Evolutionary conservation across 1,139 yeast genomes (phyloP).

Genomic region (Diutina neorugosa): DNA sequence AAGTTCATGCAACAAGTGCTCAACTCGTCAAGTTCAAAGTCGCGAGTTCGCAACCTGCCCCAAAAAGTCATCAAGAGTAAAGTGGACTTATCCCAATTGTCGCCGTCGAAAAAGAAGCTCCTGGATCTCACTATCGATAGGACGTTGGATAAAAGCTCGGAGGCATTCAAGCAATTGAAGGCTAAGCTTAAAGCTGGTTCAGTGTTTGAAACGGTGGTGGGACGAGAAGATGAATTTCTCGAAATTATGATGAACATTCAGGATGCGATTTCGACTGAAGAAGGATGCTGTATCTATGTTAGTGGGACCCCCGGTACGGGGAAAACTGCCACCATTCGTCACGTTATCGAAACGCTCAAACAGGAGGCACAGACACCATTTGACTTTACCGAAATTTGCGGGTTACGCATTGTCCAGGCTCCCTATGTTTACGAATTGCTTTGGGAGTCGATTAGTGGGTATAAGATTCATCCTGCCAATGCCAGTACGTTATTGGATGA

Average conservation of each 20-base stretch:
- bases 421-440: constrained; percentile 73
- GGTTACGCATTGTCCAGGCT: constrained; percentile 76
- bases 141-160: constrained; percentile 18
- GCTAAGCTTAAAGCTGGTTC: constrained; percentile 54
- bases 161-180: constrained; percentile 42
- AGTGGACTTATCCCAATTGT: constrained; percentile 15
- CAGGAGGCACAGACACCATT: too few species aligned
- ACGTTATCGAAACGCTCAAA: constrained; percentile 61
- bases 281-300: constrained; percentile 79
- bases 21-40: constrained; percentile 18
- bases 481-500: constrained; percentile 37
- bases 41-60: constrained; percentile 5
- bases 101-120: constrained; percentile 13
- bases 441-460: constrained; percentile 66
- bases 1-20: constrained; percentile 15
- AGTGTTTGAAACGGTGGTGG: constrained; percentile 58
- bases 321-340: constrained; percentile 86
- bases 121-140: neutral
- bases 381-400: constrained; percentile 78
- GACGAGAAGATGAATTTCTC: constrained; percentile 82
- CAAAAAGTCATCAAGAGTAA: constrained; percentile 16
- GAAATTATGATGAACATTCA: constrained; percentile 62
- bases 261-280: constrained; percentile 50
- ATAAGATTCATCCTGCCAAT: constrained; percentile 47
- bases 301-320: constrained; percentile 99